These are phyloP conservation scores for Hypoxylon perforatum DNA, from an alignment of 495 filamentous ascomycete genomes.

Conservation along the genomic window DNA sequence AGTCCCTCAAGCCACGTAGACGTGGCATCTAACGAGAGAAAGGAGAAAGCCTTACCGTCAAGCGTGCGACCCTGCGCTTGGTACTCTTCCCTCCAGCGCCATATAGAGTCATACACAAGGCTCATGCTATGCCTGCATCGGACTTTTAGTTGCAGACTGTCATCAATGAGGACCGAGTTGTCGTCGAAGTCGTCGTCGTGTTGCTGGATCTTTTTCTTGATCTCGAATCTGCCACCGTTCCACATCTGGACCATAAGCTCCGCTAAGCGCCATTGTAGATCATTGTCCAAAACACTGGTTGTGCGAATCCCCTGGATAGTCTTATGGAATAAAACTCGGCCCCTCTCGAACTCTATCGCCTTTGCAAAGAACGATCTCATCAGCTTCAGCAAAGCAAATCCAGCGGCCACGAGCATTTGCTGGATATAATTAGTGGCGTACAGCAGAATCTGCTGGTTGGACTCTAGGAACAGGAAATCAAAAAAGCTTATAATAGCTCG, in stretches of 20 bases:
- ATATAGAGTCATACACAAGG: conserved; percentile 89
- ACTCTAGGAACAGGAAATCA: conserved; percentile 68
- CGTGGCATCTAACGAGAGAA: conserved; percentile 28
- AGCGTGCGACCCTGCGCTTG: conserved; percentile 80
- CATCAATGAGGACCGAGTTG: conserved; percentile 65
- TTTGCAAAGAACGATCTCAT: conserved; percentile 83
- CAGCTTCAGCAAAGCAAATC: conserved; percentile 86
- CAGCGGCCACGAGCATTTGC: conserved; percentile 90
- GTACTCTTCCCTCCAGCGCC: conserved; percentile 91
- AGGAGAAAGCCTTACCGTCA: conserved; percentile 68
- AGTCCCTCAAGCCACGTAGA: conserved; percentile 34
- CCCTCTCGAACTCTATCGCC: conserved; percentile 79
- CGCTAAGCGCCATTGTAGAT: conserved; percentile 84
- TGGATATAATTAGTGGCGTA: conserved; percentile 88
- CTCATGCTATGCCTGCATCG: conserved; percentile 94
- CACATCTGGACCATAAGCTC: conserved; percentile 94
- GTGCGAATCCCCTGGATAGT: conserved; percentile 81
- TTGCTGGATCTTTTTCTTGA: conserved; percentile 50
- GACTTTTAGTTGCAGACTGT: conserved; percentile 83
- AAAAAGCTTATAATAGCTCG: conserved; percentile 79
- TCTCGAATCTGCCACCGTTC: conserved; percentile 74
- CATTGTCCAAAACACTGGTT: conserved; percentile 84
- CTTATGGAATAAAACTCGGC: conserved; percentile 76
- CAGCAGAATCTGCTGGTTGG: conserved; percentile 64
- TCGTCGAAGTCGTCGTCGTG: no score